Conservation (phyloP, 2,329 filamentous ascomycete species). For the Cercospora citrullina region DNA sequence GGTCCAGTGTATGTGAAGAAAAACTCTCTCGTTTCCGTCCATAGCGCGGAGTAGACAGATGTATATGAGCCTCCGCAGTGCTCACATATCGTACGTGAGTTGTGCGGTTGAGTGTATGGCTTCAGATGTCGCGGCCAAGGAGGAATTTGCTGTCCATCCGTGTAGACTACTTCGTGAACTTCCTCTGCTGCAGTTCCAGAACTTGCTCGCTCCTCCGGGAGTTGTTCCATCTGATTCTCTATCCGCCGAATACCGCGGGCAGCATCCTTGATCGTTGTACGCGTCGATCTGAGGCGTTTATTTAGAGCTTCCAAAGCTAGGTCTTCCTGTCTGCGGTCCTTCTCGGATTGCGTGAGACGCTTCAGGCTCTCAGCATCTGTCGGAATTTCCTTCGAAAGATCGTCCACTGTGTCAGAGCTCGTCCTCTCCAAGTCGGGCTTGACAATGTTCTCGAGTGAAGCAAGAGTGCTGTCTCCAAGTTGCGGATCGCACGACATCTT, state of each 20-base stretch:
- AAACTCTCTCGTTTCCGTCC: conserved; percentile 33
- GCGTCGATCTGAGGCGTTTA: conserved; percentile 42
- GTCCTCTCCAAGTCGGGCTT: conserved; percentile 32
- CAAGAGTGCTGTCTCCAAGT: conserved; percentile 50
- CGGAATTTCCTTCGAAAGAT: conserved; percentile 11
- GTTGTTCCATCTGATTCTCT: conserved; percentile 43
- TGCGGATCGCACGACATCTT: conserved; percentile 34
- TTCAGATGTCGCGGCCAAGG: conserved; percentile 12
- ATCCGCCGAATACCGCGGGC: conserved; percentile 46
- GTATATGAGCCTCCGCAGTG: conserved; percentile 32
- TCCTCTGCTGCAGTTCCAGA: not conserved
- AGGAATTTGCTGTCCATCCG: not conserved
- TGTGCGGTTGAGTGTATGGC: conserved; percentile 20
- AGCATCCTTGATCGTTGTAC: conserved; percentile 47
- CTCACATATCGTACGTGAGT: conserved; percentile 24
- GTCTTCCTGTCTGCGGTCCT: conserved; percentile 45
- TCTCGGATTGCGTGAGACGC: conserved; percentile 42
- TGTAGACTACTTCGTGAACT: not conserved
- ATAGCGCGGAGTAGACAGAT: conserved; percentile 34
- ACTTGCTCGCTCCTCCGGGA: conserved; percentile 5
- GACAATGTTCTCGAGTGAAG: conserved; percentile 50
- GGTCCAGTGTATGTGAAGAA: conserved; percentile 33
- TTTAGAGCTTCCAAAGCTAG: conserved; percentile 47
- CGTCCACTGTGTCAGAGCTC: conserved; percentile 25
- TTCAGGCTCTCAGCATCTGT: conserved; percentile 11